Evolutionary conservation across 805 yeast species (phyloP).

Genomic region (Zygotorulaspora chibaensis): DNA sequence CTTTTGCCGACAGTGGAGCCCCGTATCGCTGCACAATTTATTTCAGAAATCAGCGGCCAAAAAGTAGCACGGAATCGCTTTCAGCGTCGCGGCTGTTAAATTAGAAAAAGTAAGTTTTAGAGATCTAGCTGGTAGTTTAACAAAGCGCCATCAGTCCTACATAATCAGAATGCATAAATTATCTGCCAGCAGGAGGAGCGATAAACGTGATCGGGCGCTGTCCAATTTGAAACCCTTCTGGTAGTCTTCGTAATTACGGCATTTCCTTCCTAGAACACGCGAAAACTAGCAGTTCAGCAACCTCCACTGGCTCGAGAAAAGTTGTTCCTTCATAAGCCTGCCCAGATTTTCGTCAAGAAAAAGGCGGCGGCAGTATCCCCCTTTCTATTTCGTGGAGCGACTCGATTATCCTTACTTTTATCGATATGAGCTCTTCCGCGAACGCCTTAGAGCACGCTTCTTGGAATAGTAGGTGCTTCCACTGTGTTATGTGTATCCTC

Average conservation of each 20-base stretch:
- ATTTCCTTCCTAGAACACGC: not conserved
- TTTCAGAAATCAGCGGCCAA: not conserved
- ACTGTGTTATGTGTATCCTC: not conserved
- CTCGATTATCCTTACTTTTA: not conserved
- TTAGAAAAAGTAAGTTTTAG: not conserved
- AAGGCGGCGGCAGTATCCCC: not conserved
- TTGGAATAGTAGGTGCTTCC: not conserved
- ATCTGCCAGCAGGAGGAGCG: not conserved
- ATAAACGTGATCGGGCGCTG: not conserved
- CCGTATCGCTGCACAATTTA: not conserved
- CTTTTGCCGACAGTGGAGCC: not conserved
- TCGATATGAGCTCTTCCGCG: not conserved
- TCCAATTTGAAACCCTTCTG: not conserved
- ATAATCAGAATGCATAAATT: not conserved
- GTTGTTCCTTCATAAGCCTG: not conserved
- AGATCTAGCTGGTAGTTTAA: not conserved
- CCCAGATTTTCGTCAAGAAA: no score
- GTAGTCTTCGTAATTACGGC: constrained; percentile 1
- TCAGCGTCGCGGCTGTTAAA: constrained; percentile 1
- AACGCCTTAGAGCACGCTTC: not conserved
- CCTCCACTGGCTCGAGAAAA: not conserved
- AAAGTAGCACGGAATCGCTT: not conserved
- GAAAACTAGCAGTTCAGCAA: not conserved
- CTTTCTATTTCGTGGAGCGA: not conserved
- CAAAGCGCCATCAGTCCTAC: not conserved